A percentile compares a stretch with the other conserved stretches of the same genome.
Evolutionary conservation across 2,329 filamentous ascomycete genomes (phyloP).

Genomic region (Calcarisporium arbuscula): DNA sequence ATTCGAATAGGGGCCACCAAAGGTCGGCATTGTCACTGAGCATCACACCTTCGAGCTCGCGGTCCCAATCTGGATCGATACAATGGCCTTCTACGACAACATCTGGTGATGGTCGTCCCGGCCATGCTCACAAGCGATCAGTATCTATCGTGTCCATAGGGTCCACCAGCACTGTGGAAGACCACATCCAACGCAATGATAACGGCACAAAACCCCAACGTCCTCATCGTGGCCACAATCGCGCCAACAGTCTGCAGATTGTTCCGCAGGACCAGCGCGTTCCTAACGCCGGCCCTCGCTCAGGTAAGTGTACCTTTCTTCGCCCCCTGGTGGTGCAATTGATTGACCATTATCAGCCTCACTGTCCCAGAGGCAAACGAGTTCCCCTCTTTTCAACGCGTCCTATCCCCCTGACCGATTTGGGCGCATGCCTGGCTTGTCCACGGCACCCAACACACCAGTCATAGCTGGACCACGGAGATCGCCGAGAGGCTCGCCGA

Average conservation of each 20-base stretch:
- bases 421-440: slow-evolving; percentile 31
- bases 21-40: slow-evolving; percentile 59
- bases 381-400: slow-evolving; percentile 47
- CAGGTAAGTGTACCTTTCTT: slow-evolving; percentile 34
- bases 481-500: slow-evolving; percentile 35
- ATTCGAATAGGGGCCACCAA: slow-evolving; percentile 51
- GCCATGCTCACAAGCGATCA: slow-evolving; percentile 66
- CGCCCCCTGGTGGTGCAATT: neutral
- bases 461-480: slow-evolving; percentile 25
- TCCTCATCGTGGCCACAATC: slow-evolving; percentile 59
- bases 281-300: slow-evolving; percentile 36
- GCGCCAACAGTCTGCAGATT: slow-evolving; percentile 79
- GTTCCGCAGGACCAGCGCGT: slow-evolving; percentile 28
- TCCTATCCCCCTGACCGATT: slow-evolving; percentile 47
- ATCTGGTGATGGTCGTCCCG: slow-evolving; percentile 24
- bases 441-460: slow-evolving; percentile 42
- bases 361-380: slow-evolving; percentile 36
- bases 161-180: slow-evolving; percentile 43
- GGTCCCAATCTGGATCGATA: slow-evolving; percentile 39
- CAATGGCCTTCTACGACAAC: slow-evolving; percentile 36
- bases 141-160: slow-evolving; percentile 78
- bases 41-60: slow-evolving; percentile 38
- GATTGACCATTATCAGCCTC: slow-evolving; percentile 24
- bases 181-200: slow-evolving; percentile 37
- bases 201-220: slow-evolving; percentile 37